Evolutionary conservation across 2,329 filamentous ascomycete species (phyloP), one percentile per base, ranked within the genome.

Genomic region (Ceratocystis diversiconidia): DNA sequence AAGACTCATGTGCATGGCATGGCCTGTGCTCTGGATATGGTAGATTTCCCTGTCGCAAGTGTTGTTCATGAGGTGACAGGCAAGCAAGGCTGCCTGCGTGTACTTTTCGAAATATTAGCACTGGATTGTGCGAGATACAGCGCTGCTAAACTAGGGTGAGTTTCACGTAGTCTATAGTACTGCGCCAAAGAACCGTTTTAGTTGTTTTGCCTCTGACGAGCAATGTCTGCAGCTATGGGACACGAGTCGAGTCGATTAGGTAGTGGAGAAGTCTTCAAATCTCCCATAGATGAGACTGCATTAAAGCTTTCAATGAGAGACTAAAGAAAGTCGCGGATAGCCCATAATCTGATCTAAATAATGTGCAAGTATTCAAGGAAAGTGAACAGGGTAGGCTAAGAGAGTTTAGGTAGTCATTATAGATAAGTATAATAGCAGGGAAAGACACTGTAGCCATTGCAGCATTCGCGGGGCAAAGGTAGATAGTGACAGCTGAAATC

Each of bases 51-150:
- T 89, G 70, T 86, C 83, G 70, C 87, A 90, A 10, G 85, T 89
- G 36, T 83, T 81, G 72, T 87, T 87, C 68, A 87, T 78, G 0
- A 86, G 85, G 62, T 81, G 78, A 2, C 76, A 78, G 0, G 87
- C 82, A 74, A 92, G 94, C 0, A 95, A 79, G 0, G 86, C 89
- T 41, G 36, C 3, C 5, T 89, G 80, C 52, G 87, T 87, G 72
- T 92, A 86, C 76, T 92, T 92, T 74, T 94, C 90, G 70, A 94
- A 85, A 72, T 88, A 92, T 0, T 86, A 90, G 0, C 81, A 86
- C 79, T 81, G 65, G 87, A 78, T 48, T 74, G 74, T 1, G 75
- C 74, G 1, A 78, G 78, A 70, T 78, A 75, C n/a, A 70, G 71
- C 1, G 72, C 69, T 10, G 78, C 79, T 28, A 90, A 77, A 3